Conservation (phyloP, 495 filamentous ascomycete species). For the Lentithecium fluviatile region DNA sequence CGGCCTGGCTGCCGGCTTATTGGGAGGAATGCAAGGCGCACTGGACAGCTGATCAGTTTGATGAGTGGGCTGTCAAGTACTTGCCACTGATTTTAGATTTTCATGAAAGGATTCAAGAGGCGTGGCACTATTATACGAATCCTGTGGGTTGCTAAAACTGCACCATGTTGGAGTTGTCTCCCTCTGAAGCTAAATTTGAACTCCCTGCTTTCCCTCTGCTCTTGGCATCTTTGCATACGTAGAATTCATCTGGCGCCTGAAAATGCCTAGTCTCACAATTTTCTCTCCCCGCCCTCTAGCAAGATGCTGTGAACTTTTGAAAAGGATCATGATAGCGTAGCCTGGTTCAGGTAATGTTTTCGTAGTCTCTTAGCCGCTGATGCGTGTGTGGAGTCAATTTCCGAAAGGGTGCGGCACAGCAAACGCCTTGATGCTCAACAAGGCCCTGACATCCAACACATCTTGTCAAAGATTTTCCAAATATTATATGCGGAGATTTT, state of each 20-base stretch:
- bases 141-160: constrained; percentile 1
- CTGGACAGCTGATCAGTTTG: neutral
- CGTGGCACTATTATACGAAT: constrained; percentile 5
- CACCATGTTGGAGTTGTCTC: no score
- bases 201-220: constrained; percentile 32
- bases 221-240: constrained; percentile 1
- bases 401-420: neutral
- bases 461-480: no score
- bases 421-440: neutral
- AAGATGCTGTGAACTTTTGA: no score
- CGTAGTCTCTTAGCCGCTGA: neutral
- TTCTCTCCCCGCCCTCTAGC: no score
- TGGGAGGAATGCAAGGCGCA: constrained; percentile 52
- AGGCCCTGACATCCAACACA: no score
- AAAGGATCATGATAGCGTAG: no score
- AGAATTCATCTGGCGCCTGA: constrained; percentile 1
- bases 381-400: constrained; percentile 3
- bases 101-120: constrained; percentile 2
- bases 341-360: neutral
- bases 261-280: no score
- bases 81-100: constrained; percentile 6
- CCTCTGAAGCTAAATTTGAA: constrained; percentile 33
- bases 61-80: constrained; percentile 7
- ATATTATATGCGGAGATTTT: no score
- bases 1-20: constrained; percentile 50